Evolutionary conservation across 225 moss, liverwort and hornwort species (phyloP).

Genomic region (Sphagnum contortum): DNA sequence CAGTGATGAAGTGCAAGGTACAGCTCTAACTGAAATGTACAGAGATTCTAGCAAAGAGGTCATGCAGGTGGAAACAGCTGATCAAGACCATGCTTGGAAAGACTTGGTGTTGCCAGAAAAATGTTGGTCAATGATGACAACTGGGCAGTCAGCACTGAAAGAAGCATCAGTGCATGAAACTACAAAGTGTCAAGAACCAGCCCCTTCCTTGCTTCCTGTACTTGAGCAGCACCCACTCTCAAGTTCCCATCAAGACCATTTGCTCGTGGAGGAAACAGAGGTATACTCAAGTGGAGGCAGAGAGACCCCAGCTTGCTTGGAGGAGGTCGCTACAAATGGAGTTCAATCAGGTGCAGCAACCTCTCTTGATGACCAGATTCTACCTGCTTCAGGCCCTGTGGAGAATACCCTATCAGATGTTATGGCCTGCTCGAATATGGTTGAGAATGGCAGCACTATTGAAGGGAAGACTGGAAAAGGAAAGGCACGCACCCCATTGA

Average conservation of each 20-base stretch:
- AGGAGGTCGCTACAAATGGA: constrained; percentile 1
- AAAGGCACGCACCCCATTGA: constrained; percentile 27
- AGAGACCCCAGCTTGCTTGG: constrained; percentile 31
- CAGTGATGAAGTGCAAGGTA: no score
- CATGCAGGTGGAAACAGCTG: no score
- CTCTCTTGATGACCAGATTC: constrained; percentile 37
- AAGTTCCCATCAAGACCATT: constrained; percentile 38
- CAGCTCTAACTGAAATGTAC: no score
- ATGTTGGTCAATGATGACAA: neutral
- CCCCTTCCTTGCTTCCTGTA: constrained; percentile 16
- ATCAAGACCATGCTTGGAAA: no score
- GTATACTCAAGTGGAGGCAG: constrained; percentile 36
- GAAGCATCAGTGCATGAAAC: neutral
- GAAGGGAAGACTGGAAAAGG: constrained; percentile 16
- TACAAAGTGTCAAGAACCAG: constrained; percentile 9
- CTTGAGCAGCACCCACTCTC: constrained; percentile 29
- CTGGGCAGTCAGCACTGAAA: neutral
- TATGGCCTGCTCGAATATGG: constrained; percentile 7
- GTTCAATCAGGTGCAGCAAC: constrained; percentile 4
- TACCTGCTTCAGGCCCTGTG: constrained; percentile 17
- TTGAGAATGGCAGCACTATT: constrained; percentile 14
- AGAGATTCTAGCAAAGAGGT: no score
- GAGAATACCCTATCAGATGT: constrained; percentile 9
- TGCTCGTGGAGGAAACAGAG: constrained; percentile 51
- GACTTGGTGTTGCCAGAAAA: neutral